These are phyloP conservation scores for Phanerochaete carnosa DNA, from an alignment of 768 basidiomycete species.

Conservation along the genomic window DNA sequence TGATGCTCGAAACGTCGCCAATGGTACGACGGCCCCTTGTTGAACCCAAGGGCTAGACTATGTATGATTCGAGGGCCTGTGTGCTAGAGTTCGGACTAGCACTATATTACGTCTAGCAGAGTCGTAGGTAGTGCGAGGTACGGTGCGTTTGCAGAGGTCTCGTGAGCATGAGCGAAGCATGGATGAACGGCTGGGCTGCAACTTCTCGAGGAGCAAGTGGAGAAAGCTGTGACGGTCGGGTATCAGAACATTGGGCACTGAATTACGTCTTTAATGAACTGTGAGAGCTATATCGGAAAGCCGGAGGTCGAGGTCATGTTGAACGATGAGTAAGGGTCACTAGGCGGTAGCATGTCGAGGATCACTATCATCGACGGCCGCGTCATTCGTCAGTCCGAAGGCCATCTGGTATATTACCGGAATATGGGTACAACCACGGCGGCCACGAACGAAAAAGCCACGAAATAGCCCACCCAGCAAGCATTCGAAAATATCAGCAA, in stretches of 20 bases:
- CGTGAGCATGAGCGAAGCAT: background rate
- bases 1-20: no score
- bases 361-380: background rate
- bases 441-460: background rate
- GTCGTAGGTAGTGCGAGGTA: background rate
- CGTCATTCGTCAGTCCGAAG: background rate
- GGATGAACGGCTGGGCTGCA: background rate
- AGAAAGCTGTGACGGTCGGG: background rate
- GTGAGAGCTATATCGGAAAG: background rate
- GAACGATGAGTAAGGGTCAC: background rate
- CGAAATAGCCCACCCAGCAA: no score
- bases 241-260: background rate
- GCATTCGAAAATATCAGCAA: no score
- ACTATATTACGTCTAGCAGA: background rate
- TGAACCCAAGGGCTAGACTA: no score
- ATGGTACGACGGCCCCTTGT: no score
- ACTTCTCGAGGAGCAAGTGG: background rate
- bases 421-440: background rate
- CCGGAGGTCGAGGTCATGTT: background rate
- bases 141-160: background rate
- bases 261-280: background rate
- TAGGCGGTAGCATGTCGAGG: background rate
- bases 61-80: no score
- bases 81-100: no score
- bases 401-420: background rate